Evolutionary conservation across 73 alveolate species (phyloP).

Genomic region (Tetrahymena malaccensis): DNA sequence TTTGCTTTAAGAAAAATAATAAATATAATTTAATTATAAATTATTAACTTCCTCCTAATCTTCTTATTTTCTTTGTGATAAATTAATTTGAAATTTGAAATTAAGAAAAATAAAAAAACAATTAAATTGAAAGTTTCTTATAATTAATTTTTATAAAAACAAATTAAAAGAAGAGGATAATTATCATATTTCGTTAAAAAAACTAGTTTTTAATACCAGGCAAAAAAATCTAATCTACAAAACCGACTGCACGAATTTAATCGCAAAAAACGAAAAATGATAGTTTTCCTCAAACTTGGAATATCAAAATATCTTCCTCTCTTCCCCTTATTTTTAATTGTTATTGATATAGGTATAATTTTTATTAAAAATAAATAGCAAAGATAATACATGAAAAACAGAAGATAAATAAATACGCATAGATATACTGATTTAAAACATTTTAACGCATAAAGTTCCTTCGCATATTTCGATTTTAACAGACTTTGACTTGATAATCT

Average conservation of each 20-base stretch:
- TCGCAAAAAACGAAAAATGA: background rate
- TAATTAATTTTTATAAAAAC: background rate
- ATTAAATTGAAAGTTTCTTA: background rate
- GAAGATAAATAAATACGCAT: too few species aligned
- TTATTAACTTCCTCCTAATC: background rate
- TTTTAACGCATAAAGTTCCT: too few species aligned
- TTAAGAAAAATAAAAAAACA: too few species aligned
- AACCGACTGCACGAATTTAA: background rate
- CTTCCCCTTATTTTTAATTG: too few species aligned
- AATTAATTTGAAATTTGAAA: background rate
- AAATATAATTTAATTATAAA: background rate
- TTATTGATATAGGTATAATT: too few species aligned
- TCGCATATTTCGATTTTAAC: too few species aligned
- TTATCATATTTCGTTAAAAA: background rate
- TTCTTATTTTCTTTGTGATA: background rate
- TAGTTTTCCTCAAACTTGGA: background rate
- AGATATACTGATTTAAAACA: too few species aligned
- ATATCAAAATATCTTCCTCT: background rate
- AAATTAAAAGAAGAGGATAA: background rate
- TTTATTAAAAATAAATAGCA: too few species aligned
- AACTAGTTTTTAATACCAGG: background rate
- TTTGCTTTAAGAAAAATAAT: background rate
- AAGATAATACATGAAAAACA: too few species aligned
- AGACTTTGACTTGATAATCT: too few species aligned
- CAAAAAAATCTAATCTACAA: background rate